Evolutionary conservation across 2,329 filamentous ascomycete species (phyloP).

Genomic region (Tricladium varicosporioides): DNA sequence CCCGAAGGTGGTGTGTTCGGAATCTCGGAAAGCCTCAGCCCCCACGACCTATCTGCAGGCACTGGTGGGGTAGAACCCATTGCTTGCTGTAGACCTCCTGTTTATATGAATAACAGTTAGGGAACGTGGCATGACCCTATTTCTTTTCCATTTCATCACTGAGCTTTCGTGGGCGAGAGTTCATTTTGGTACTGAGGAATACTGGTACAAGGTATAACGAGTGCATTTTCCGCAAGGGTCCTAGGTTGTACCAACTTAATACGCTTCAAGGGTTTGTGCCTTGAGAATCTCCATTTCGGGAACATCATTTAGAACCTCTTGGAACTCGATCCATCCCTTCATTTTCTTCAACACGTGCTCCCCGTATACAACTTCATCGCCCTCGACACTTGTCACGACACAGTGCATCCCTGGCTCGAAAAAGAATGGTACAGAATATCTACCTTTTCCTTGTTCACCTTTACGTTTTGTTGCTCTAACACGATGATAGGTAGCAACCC

Average conservation of each 20-base stretch:
- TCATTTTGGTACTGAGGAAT: too few species aligned
- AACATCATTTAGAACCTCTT: conserved; percentile 29
- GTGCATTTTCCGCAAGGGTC: too few species aligned
- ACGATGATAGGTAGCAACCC: conserved; percentile 45
- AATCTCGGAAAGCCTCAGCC: too few species aligned
- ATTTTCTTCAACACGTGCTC: conserved; percentile 43
- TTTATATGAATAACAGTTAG: too few species aligned
- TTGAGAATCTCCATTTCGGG: not conserved
- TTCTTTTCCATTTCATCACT: too few species aligned
- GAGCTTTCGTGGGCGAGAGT: too few species aligned
- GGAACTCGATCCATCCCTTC: conserved; percentile 44
- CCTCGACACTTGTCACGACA: conserved; percentile 36
- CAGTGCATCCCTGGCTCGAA: conserved; percentile 45
- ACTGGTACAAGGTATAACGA: too few species aligned
- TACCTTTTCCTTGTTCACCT: conserved; percentile 6
- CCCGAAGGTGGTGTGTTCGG: too few species aligned
- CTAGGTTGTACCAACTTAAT: not conserved
- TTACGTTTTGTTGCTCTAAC: conserved; percentile 35
- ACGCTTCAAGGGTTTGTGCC: not conserved
- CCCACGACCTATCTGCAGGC: too few species aligned
- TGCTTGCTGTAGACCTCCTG: too few species aligned
- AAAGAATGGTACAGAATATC: conserved; percentile 46
- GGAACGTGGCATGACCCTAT: too few species aligned
- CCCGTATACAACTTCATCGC: conserved; percentile 37
- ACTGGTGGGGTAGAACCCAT: too few species aligned